These are phyloP conservation scores for Blastobotrys americana DNA, from an alignment of 805 yeast species.

Conservation along the genomic window DNA sequence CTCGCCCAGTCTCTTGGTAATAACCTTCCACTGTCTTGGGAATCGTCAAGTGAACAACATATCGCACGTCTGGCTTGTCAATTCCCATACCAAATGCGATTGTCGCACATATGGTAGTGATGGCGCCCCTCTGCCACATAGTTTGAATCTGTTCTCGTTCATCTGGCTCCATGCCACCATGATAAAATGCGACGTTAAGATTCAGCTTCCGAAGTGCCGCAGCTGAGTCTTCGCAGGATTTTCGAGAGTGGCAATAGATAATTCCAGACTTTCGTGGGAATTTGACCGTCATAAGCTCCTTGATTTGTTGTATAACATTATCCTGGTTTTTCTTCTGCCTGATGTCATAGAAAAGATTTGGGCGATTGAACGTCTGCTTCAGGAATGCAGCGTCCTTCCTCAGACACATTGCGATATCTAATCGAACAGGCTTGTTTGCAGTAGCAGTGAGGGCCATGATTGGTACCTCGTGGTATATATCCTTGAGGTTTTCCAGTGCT, in stretches of 20 bases:
- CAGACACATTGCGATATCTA: conserved; percentile 78
- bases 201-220: conserved; percentile 52
- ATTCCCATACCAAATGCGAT: conserved; percentile 99
- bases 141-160: conserved; percentile 66
- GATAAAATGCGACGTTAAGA: conserved; percentile 65
- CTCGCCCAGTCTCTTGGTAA: conserved; percentile 97
- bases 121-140: conserved; percentile 67
- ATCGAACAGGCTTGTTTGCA: conserved; percentile 81
- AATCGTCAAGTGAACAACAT: conserved; percentile 78
- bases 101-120: conserved; percentile 88
- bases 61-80: conserved; percentile 92
- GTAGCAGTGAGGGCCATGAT: conserved; percentile 96
- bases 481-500: conserved; percentile 64
- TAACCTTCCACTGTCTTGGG: conserved; percentile 93
- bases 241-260: conserved; percentile 87
- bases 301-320: conserved; percentile 42
- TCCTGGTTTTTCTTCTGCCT: conserved; percentile 46
- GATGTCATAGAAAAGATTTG: conserved; percentile 76
- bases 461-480: conserved; percentile 70
- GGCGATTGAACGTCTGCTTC: conserved; percentile 88
- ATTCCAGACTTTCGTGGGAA: conserved; percentile 62
- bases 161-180: conserved; percentile 88
- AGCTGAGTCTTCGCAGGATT: conserved; percentile 78
- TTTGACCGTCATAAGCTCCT: conserved; percentile 43
- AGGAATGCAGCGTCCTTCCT: conserved; percentile 49